Conservation (phyloP, 176 grass and related monocot genomes). For the Hordeum marinum region DNA sequence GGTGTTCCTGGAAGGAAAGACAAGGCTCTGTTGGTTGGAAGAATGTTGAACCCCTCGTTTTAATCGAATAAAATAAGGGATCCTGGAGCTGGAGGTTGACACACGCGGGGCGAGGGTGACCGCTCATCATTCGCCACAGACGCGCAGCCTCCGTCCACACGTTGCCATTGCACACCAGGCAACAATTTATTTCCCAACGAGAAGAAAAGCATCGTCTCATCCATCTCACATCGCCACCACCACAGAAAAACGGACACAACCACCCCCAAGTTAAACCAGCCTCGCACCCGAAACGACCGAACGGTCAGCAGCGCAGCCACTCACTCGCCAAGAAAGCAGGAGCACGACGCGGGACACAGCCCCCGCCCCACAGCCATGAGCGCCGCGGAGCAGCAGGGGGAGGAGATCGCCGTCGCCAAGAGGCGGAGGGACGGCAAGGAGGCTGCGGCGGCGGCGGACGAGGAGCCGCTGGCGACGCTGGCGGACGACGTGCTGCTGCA, state of each 20-base stretch:
- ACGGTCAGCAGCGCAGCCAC: background rate
- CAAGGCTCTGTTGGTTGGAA: background rate
- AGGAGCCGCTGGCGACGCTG: slow-evolving; percentile 19
- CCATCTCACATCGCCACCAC: background rate
- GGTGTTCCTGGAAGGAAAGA: background rate
- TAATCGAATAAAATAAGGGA: background rate
- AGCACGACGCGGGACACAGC: background rate
- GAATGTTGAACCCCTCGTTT: slow-evolving; percentile 4
- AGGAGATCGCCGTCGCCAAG: background rate
- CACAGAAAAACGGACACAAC: slow-evolving; percentile 1
- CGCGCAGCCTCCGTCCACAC: background rate
- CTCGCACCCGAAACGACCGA: background rate
- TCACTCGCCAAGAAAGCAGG: background rate
- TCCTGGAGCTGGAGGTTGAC: background rate
- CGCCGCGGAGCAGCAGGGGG: background rate
- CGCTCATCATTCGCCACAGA: background rate
- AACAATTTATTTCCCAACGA: background rate
- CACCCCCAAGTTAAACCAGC: background rate
- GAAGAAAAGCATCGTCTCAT: background rate
- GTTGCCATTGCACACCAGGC: background rate
- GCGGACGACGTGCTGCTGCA: slow-evolving; percentile 79
- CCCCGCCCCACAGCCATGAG: background rate
- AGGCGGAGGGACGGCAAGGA: background rate
- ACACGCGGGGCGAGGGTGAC: background rate
- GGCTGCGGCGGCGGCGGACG: background rate